Conservation (phyloP, 2,329 filamentous ascomycete species). For the Aspergillus unguis region DNA sequence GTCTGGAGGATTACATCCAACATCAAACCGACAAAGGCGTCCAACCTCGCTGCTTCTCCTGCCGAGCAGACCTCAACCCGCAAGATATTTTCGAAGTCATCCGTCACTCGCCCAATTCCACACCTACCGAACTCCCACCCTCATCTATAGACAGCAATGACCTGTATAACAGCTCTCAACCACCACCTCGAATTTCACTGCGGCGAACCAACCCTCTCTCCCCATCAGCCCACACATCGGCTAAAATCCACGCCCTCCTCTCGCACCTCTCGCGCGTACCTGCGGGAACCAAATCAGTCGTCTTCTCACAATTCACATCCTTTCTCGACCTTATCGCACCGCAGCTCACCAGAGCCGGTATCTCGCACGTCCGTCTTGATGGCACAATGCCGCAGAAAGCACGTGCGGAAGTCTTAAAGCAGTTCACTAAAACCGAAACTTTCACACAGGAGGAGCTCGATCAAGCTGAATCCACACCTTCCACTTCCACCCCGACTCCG, state of each 20-base stretch:
- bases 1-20: constrained; percentile 82
- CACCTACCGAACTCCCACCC: constrained; percentile 35
- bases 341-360: constrained; percentile 67
- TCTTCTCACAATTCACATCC: constrained; percentile 97
- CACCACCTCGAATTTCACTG: constrained; percentile 54
- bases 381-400: constrained; percentile 84
- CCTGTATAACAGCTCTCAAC: constrained; percentile 36
- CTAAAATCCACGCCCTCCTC: constrained; percentile 81
- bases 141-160: constrained; percentile 38
- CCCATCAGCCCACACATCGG: constrained; percentile 57
- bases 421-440: constrained; percentile 59
- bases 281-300: constrained; percentile 76
- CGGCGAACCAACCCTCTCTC: constrained; percentile 64
- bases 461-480: constrained; percentile 27
- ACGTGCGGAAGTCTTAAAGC: constrained; percentile 70
- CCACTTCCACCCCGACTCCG: background rate
- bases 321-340: constrained; percentile 90
- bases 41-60: constrained; percentile 82
- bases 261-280: constrained; percentile 68
- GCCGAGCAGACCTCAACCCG: constrained; percentile 74
- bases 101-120: constrained; percentile 55
- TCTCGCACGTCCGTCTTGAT: constrained; percentile 83
- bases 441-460: constrained; percentile 36
- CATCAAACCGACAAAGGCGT: constrained; percentile 77
- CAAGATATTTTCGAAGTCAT: constrained; percentile 92